A percentile compares a stretch with the other conserved stretches of the same genome.
Conservation (phyloP, 768 basidiomycete genomes). For the Tephrocybe sp. region DNA sequence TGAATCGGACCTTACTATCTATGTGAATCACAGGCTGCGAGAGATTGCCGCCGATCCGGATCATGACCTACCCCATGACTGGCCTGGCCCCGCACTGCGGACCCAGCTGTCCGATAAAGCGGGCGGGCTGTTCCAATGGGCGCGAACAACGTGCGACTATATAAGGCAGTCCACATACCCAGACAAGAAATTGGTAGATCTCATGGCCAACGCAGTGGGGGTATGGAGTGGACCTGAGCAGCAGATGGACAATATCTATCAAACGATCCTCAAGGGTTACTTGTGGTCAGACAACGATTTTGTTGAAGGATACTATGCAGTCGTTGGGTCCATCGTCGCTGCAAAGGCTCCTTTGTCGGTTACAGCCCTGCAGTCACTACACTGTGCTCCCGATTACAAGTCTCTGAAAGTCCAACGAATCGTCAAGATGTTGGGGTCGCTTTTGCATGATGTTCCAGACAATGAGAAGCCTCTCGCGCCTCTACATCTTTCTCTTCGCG, state of each 20-base stretch:
- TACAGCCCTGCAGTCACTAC: constrained; percentile 12
- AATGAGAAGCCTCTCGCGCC: constrained; percentile 2
- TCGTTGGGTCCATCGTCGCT: constrained; percentile 11
- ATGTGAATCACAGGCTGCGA: constrained; percentile 10
- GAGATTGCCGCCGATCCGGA: constrained; percentile 8
- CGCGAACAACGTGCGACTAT: constrained; percentile 17
- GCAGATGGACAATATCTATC: constrained; percentile 16
- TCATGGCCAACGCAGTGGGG: constrained; percentile 5
- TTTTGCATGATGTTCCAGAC: constrained; percentile 3
- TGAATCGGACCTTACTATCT: constrained; percentile 17
- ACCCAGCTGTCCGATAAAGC: constrained; percentile 6
- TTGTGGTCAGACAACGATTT: constrained; percentile 16
- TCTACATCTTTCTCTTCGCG: constrained; percentile 5
- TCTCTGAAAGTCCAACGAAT: constrained; percentile 1
- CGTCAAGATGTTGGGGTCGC: constrained; percentile 1
- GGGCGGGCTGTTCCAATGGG: constrained; percentile 24
- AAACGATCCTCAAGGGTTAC: constrained; percentile 11
- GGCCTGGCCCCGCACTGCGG: neutral
- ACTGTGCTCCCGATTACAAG: neutral
- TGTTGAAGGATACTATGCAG: constrained; percentile 10
- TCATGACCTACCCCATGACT: constrained; percentile 1
- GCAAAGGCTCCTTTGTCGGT: constrained; percentile 6
- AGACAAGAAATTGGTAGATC: constrained; percentile 11
- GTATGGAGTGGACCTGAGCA: constrained; percentile 9
- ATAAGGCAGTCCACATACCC: constrained; percentile 7